A percentile compares a stretch with the other conserved stretches of the same genome.
Evolutionary conservation across 805 yeast genomes (phyloP).

Genomic region (Candida pini): DNA sequence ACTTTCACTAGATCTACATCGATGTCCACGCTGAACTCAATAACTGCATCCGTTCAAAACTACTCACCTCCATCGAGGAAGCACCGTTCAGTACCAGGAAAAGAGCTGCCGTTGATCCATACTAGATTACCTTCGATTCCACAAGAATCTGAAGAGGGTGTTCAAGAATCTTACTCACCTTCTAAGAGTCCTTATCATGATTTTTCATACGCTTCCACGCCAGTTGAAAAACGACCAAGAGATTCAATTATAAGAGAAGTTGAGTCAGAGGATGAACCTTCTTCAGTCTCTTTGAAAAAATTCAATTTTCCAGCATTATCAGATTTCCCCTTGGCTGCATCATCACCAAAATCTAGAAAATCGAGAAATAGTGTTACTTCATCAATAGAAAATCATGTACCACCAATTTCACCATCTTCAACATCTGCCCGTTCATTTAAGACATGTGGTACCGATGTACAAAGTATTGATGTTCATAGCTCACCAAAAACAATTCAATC

Average conservation of each 20-base stretch:
- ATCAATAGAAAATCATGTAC: no score
- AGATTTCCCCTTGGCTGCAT: no score
- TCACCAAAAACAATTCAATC: not conserved
- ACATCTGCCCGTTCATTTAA: no score
- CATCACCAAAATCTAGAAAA: no score
- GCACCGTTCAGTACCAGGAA: slow-evolving; percentile 1
- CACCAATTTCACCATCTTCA: not conserved
- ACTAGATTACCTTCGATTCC: slow-evolving; percentile 19
- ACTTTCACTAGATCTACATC: slow-evolving; percentile 27
- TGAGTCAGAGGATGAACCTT: not conserved
- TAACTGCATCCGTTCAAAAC: slow-evolving; percentile 9
- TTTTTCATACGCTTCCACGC: no score
- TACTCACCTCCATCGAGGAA: slow-evolving; percentile 4
- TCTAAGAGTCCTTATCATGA: no score
- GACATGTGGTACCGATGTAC: not conserved
- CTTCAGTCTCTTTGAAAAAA: no score
- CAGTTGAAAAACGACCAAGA: no score
- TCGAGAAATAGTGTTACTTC: no score
- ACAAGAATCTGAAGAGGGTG: slow-evolving; percentile 14
- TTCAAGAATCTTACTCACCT: slow-evolving; percentile 3
- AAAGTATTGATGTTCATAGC: no score
- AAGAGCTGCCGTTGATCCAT: slow-evolving; percentile 3
- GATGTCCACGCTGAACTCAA: slow-evolving; percentile 20
- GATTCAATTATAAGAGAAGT: no score
- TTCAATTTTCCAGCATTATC: no score